phyloP scores from a whole-genome alignment of 179 eudicot genomes.

The Beta macrorhiza region DNA sequence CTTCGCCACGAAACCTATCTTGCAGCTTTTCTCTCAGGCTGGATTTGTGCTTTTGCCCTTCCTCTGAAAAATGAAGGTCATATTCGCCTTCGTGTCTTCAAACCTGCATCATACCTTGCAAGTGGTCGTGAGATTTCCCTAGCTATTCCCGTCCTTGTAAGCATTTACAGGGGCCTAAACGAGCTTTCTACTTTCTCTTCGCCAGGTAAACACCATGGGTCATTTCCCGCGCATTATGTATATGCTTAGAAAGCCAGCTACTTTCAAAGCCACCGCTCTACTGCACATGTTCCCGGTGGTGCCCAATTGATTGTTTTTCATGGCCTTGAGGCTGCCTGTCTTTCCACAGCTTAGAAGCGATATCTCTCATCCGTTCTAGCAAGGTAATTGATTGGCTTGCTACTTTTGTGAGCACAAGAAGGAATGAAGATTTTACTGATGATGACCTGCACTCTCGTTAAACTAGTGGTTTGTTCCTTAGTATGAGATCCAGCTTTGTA shows the following conservation, averaged over 20 bases:
- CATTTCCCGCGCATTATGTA: background rate
- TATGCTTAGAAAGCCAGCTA: background rate
- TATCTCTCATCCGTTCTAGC: background rate
- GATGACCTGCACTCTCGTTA: rapidly evolving
- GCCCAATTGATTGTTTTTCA: background rate
- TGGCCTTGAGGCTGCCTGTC: background rate
- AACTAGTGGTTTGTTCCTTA: background rate
- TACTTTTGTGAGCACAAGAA: background rate
- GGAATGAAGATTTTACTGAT: background rate
- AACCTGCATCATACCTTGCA: no score
- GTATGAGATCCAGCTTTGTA: background rate
- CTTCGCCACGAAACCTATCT: no score
- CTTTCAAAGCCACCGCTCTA: background rate
- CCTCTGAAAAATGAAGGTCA: no score
- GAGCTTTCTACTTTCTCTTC: background rate
- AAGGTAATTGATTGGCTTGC: background rate
- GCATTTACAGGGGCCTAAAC: no score
- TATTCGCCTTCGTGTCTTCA: no score
- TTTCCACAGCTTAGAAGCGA: background rate
- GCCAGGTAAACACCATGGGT: background rate
- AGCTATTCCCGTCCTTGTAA: no score
- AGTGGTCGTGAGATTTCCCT: no score
- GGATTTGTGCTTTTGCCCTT: no score
- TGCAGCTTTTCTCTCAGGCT: no score
- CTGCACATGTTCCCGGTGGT: background rate